A percentile compares a stretch with the other conserved stretches of the same genome.
phyloP scores from a whole-genome alignment of 2,329 filamentous ascomycete genomes.

The Chaetomiaceae sp. region DNA sequence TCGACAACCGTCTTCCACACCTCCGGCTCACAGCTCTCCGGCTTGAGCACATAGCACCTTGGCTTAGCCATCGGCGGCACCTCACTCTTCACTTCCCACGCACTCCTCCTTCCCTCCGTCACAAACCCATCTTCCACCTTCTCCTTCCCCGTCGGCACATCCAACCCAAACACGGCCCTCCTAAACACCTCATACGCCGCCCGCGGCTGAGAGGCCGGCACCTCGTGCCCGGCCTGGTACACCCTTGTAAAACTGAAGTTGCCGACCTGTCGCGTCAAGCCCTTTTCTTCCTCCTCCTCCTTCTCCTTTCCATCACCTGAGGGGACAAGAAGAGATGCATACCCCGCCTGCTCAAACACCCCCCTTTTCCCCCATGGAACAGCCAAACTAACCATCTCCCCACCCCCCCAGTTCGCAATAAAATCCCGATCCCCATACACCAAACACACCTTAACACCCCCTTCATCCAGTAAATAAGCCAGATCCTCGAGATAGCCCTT shows the following conservation, averaged over 20 bases:
- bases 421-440: slow-evolving; percentile 1
- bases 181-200: slow-evolving; percentile 1
- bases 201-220: background rate
- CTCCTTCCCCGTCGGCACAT: background rate
- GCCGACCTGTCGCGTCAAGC: background rate
- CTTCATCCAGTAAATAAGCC: background rate
- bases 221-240: slow-evolving; percentile 6
- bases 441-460: background rate
- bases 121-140: background rate
- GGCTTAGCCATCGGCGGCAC: background rate
- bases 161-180: background rate
- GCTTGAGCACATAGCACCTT: slow-evolving; percentile 4
- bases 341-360: background rate
- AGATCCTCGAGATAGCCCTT: background rate
- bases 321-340: background rate
- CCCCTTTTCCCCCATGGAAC: background rate
- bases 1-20: slow-evolving; percentile 5
- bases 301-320: background rate
- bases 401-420: background rate
- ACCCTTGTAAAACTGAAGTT: slow-evolving; percentile 1
- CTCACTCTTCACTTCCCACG: background rate
- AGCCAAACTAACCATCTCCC: background rate
- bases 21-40: background rate
- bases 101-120: background rate
- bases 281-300: background rate